Conservation (phyloP, 768 basidiomycete species). For the Mycena pura region DNA sequence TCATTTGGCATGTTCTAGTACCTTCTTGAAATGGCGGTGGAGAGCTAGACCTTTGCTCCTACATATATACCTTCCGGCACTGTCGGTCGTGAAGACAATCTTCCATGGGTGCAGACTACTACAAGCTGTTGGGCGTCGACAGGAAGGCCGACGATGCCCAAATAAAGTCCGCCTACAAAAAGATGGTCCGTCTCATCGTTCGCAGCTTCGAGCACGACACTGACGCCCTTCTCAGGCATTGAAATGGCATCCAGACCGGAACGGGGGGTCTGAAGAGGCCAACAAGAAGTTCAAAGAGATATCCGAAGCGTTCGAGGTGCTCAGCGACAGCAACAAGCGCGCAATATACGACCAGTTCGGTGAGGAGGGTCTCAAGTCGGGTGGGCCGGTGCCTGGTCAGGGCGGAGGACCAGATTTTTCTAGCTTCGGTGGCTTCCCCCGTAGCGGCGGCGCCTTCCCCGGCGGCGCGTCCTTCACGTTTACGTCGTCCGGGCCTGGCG, state of each 20-base stretch:
- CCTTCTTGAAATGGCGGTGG: background rate
- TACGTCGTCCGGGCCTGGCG: conserved; percentile 55
- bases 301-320: conserved; percentile 95
- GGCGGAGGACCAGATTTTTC: conserved; percentile 48
- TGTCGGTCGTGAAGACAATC: background rate
- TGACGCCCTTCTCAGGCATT: conserved; percentile 59
- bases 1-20: no score
- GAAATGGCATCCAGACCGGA: conserved; percentile 96
- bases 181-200: conserved; percentile 64
- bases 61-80: background rate
- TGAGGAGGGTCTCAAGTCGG: conserved; percentile 90
- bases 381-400: conserved; percentile 59
- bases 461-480: conserved; percentile 64
- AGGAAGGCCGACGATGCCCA: conserved; percentile 82
- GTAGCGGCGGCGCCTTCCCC: conserved; percentile 51
- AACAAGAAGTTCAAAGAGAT: conserved; percentile 94
- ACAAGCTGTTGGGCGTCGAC: conserved; percentile 78
- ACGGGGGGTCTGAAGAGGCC: conserved; percentile 84
- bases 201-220: background rate
- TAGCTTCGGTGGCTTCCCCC: conserved; percentile 48
- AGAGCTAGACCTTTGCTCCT: no score
- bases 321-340: conserved; percentile 87
- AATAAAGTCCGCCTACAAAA: conserved; percentile 95
- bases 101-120: conserved; percentile 87
- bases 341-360: conserved; percentile 92